Base-by-base conservation (phyloP, 2,329 filamentous ascomycete species). In the Hymenoscyphus infarciens region DNA sequence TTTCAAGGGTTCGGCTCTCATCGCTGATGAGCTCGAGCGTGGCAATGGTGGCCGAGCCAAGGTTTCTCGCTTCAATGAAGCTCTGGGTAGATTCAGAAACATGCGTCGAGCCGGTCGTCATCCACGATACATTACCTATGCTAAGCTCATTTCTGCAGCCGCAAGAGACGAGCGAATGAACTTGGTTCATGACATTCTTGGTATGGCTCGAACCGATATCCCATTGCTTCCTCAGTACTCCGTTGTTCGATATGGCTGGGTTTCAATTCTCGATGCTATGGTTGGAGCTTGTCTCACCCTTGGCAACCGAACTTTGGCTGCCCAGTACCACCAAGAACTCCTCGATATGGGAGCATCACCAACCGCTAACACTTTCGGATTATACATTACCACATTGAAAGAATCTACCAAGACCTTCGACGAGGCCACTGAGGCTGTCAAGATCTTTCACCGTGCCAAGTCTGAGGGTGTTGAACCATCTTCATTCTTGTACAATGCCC, bases 331-430 rank as follows among this genome's bases (percentile, higher is more conserved):
- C 74, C 89, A 95, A 76, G 92, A 99, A 75, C 83, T 99, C 69
- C 82, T 96, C 57, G 88, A 92, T 64, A 95, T 98, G 81, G 94
- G 94, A 56, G 87, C 90, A 64, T 89, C 93, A 10, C 95, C 95
- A 16, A 96, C 94, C 2, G 95, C 95, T 53, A 99, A 99, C 81
- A 99, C 95, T 0, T 99, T 96, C 70, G 95, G 95, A 64, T 85
- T 99, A 19, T 99, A 98, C 82, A 99, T 99, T 78, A 98, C 96
- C n/a, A 98, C 94, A 1, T 82, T 99, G 65, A 97, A 98, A 80
- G 94, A 97, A 74, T 96, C 92, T 0, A 92, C 92, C 68, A 97
- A 96, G 84, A 98, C 93, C 0, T 98, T 97, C 68, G 95, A 99
- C 72, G 95, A 99, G 76, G 95, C 95, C 11, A 92, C 92, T 8